These are phyloP conservation scores for Piedraia hortae DNA, from an alignment of 2,329 filamentous ascomycete genomes.

Conservation along the genomic window DNA sequence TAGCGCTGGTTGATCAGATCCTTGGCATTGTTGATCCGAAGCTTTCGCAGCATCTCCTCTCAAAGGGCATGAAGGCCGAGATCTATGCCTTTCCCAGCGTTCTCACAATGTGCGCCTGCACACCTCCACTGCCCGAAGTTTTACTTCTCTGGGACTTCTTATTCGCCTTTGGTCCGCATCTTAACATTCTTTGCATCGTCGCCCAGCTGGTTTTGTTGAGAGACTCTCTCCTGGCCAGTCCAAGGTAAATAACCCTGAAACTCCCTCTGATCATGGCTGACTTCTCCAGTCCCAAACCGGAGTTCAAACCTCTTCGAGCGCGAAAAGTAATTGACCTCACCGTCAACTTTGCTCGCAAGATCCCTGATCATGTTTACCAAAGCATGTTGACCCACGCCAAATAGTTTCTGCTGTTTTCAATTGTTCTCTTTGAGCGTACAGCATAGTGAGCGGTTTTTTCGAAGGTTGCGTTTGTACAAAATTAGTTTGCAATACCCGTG, in stretches of 20 bases:
- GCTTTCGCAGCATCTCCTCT: constrained; percentile 55
- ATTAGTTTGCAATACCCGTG: too few species aligned
- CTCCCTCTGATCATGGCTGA: constrained; percentile 3
- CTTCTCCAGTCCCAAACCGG: constrained; percentile 45
- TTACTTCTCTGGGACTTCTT: constrained; percentile 88
- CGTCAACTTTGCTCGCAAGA: constrained; percentile 63
- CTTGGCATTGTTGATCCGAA: constrained; percentile 76
- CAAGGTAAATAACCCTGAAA: constrained; percentile 37
- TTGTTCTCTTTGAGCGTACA: too few species aligned
- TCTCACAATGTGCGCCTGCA: constrained; percentile 81
- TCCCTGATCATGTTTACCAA: constrained; percentile 70
- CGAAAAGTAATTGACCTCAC: constrained; percentile 27
- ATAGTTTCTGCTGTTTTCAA: too few species aligned
- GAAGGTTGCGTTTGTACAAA: too few species aligned
- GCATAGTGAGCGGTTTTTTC: too few species aligned
- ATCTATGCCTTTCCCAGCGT: constrained; percentile 94
- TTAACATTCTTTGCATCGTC: constrained; percentile 91
- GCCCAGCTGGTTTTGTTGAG: constrained; percentile 77
- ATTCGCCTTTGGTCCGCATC: constrained; percentile 78
- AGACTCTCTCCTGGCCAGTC: constrained; percentile 54
- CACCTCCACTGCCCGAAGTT: constrained; percentile 79
- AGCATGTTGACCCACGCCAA: constrained; percentile 74
- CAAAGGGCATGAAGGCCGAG: constrained; percentile 70
- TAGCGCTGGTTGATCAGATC: constrained; percentile 76
- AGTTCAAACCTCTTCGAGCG: constrained; percentile 12